Percentiles rank a stretch among this genome's conserved stretches.
Evolutionary conservation across 164 flowering plant genomes (phyloP).

Genomic region (Cinnamomum chago): DNA sequence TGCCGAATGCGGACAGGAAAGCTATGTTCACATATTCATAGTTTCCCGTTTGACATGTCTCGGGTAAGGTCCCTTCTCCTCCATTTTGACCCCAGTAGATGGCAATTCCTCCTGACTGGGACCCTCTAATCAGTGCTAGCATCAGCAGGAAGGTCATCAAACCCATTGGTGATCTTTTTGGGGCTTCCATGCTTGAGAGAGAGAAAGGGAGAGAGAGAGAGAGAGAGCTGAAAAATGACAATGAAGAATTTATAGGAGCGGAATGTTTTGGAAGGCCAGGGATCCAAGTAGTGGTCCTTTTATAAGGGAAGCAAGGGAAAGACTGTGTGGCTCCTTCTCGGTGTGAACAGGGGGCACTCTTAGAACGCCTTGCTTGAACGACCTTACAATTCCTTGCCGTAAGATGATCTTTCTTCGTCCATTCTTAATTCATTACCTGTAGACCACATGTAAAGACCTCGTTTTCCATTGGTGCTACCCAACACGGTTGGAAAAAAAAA

Average conservation of each 20-base stretch:
- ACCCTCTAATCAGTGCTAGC: not conserved
- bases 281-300: not conserved
- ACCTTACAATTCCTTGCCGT: too few species aligned
- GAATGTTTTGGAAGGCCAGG: not conserved
- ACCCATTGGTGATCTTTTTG: not conserved
- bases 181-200: not conserved
- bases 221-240: not conserved
- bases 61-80: conserved; percentile 12
- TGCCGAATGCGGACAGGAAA: conserved; percentile 16
- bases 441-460: too few species aligned
- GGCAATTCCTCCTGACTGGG: not conserved
- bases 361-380: too few species aligned
- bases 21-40: conserved; percentile 18
- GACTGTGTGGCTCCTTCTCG: not conserved
- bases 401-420: too few species aligned
- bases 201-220: too few species aligned
- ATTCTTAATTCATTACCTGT: too few species aligned
- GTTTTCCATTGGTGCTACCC: too few species aligned
- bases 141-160: not conserved
- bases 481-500: too few species aligned
- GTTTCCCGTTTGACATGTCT: conserved; percentile 17
- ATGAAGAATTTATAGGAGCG: not conserved
- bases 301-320: not conserved
- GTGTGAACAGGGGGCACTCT: not conserved
- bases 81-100: conserved; percentile 22